phyloP scores from a whole-genome alignment of 2,329 filamentous ascomycete genomes.

The Alternaria sp. region DNA sequence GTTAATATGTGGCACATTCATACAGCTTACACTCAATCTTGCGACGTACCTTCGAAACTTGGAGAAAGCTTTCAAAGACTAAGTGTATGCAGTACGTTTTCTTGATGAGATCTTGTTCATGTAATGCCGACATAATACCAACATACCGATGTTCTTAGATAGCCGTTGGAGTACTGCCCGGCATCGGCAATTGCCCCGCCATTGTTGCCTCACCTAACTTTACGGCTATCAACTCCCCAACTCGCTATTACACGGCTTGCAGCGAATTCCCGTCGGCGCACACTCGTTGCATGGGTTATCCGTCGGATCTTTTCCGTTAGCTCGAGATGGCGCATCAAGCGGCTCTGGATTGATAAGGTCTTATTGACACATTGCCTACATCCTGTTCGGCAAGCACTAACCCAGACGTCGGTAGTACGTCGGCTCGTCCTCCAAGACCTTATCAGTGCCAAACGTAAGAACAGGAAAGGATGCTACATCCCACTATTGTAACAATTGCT shows the following conservation, averaged over 20 bases:
- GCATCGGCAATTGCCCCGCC: conserved; percentile 8
- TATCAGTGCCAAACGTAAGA: not conserved
- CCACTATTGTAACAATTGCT: too few species aligned
- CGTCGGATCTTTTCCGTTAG: not conserved
- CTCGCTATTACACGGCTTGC: not conserved
- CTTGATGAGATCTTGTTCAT: not conserved
- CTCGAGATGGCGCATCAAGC: not conserved
- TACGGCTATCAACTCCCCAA: not conserved
- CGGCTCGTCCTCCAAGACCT: not conserved
- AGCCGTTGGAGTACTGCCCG: not conserved
- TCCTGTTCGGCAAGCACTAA: not conserved
- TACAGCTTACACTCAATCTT: not conserved
- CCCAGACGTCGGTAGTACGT: not conserved
- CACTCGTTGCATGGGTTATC: not conserved
- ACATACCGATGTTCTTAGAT: not conserved
- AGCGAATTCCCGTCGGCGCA: not conserved
- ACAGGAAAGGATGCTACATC: too few species aligned
- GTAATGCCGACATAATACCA: not conserved
- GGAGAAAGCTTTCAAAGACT: too few species aligned
- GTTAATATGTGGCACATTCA: not conserved
- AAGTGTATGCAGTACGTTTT: not conserved
- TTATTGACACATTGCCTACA: not conserved
- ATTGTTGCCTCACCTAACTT: not conserved
- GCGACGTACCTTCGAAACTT: not conserved
- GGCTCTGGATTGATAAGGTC: not conserved